Base-by-base conservation (phyloP, 495 filamentous ascomycete genomes). In the Talaromyces borbonicus region DNA sequence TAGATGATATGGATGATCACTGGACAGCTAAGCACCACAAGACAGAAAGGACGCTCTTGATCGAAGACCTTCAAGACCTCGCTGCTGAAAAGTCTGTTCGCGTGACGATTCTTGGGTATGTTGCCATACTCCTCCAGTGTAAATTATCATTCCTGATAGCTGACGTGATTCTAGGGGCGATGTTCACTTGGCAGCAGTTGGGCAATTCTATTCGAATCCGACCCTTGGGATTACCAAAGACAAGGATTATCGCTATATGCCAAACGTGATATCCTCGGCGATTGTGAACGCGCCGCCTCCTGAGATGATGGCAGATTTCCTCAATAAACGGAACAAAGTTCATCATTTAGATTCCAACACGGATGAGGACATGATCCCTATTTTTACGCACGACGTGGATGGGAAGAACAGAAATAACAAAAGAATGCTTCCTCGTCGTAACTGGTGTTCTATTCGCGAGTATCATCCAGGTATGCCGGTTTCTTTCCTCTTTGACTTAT, bases 21-120 rank as follows among this genome's bases (percentile, higher is more conserved):
- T 98, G 92, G 92, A 94, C 92, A 2, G 90, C 92, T 16, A 93
- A 86, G 54, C 83, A 88, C 56, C 87, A 95, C 63, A 97, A 97
- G 58, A 62, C 68, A 8, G 92, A 98, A 65, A 78, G 92, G 24
- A 84, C 80, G 51, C 84, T 83, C 68, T 75, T 96, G 51, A 79
- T 98, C 26, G 80, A 90, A 54, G 86, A 93, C 46, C 72, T 98
- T 12, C 92, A 98, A 59, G 83, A 88, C 52, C 67, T 97, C 37
- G 90, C 93, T 11, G 86, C 83, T 7, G 86, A 90, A 56, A 92
- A 90, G 54, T 94, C 86, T 9, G 73, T 97, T 40, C 79, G 92
- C n/a, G 68, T 98, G 16, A 95, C 90, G 2, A 93, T 90, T 48
- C 66, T 90, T 33, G 82, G 84, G 79, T 81, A 66, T 51, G 63